Conservation (phyloP, 2,329 filamentous ascomycete species). For the Pseudogymnoascus sp. region DNA sequence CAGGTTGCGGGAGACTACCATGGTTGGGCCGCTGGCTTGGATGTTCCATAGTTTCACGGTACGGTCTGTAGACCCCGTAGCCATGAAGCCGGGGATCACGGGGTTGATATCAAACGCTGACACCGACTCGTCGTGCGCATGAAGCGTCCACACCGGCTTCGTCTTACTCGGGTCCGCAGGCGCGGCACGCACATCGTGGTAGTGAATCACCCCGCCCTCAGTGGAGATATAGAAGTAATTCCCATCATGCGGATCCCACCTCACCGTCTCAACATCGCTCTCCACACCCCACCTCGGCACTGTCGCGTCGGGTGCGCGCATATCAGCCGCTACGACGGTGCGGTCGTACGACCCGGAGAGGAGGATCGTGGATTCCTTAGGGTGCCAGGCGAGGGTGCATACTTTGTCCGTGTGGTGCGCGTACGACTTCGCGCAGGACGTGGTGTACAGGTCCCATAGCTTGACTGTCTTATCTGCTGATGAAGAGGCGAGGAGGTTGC, state of each 20-base stretch:
- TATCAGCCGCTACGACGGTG: slow-evolving; percentile 88
- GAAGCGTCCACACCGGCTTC: slow-evolving; percentile 87
- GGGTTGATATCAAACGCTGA: slow-evolving; percentile 91
- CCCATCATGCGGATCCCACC: slow-evolving; percentile 86
- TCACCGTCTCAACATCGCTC: slow-evolving; percentile 85
- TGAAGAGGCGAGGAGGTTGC: slow-evolving; percentile 86
- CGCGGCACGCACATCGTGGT: slow-evolving; percentile 74
- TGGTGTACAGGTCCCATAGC: slow-evolving; percentile 90
- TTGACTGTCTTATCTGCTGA: slow-evolving; percentile 97
- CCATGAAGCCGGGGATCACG: slow-evolving; percentile 83
- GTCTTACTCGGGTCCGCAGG: slow-evolving; percentile 63
- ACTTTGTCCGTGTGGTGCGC: slow-evolving; percentile 95
- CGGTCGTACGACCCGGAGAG: slow-evolving; percentile 92
- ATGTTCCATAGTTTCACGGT: slow-evolving; percentile 97
- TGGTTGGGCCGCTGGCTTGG: slow-evolving; percentile 65
- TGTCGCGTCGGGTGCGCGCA: slow-evolving; percentile 81
- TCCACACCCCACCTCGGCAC: slow-evolving; percentile 85
- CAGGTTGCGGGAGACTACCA: slow-evolving; percentile 86
- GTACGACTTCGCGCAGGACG: slow-evolving; percentile 92
- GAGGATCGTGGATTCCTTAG: slow-evolving; percentile 75
- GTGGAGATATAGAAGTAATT: slow-evolving; percentile 96
- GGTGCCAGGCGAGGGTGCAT: slow-evolving; percentile 91
- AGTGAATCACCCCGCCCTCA: slow-evolving; percentile 84
- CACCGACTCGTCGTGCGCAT: slow-evolving; percentile 88
- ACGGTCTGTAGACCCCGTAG: slow-evolving; percentile 87